These are phyloP conservation scores for Capsicum rhomboideum DNA, from an alignment of 257 asterid species.

Conservation along the genomic window DNA sequence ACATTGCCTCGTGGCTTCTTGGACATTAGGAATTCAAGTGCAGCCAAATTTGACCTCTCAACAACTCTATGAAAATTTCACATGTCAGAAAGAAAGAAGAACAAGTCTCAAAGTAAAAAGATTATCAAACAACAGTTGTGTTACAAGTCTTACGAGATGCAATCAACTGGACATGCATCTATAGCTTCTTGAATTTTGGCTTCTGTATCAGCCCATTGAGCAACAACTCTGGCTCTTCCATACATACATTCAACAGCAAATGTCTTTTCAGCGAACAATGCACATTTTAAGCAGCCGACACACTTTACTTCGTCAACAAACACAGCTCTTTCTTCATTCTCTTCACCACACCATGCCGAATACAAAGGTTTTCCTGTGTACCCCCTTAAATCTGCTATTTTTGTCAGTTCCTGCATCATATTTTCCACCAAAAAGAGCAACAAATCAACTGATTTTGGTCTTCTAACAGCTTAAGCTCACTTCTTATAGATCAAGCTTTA, in stretches of 20 bases:
- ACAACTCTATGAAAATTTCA: constrained; percentile 35
- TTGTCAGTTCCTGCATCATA: constrained; percentile 58
- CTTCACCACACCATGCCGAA: constrained; percentile 68
- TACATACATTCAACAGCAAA: constrained; percentile 75
- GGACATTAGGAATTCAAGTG: constrained; percentile 87
- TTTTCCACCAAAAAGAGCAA: neutral
- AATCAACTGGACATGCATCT: constrained; percentile 77
- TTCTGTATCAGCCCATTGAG: constrained; percentile 94
- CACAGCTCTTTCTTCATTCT: constrained; percentile 63
- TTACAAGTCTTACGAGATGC: constrained; percentile 60
- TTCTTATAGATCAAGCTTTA: neutral
- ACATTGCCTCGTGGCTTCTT: constrained; percentile 75
- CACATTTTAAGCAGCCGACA: constrained; percentile 88
- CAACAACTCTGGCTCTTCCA: constrained; percentile 85
- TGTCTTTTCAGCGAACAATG: constrained; percentile 72
- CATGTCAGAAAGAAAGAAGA: neutral
- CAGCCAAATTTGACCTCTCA: constrained; percentile 72
- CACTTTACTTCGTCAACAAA: constrained; percentile 94
- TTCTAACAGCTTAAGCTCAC: neutral
- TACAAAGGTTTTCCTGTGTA: constrained; percentile 82
- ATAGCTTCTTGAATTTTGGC: constrained; percentile 74
- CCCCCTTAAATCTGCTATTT: constrained; percentile 70
- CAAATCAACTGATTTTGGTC: neutral
- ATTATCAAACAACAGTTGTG: neutral
- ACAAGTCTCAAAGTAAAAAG: neutral